Conservation (phyloP, 176 grass and related monocot genomes). For the Paspalum notatum region DNA sequence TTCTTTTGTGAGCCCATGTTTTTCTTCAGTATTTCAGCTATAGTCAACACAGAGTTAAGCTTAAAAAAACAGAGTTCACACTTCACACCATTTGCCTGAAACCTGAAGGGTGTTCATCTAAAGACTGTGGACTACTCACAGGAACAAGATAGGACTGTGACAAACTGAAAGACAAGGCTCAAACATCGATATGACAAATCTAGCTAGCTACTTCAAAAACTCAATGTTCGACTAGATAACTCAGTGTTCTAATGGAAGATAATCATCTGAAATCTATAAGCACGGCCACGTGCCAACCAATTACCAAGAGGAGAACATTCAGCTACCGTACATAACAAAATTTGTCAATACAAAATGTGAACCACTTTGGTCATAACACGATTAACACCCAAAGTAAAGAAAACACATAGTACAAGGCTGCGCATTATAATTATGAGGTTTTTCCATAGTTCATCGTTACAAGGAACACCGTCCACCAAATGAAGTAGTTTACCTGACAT, state of each 20-base stretch:
- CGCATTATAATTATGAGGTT: constrained; percentile 62
- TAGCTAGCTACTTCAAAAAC: not conserved
- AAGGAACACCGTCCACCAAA: constrained; percentile 64
- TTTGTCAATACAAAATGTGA: not conserved
- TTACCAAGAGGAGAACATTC: not conserved
- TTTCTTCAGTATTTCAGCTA: not conserved
- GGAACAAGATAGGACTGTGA: not conserved
- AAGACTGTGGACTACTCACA: not conserved
- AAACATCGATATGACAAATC: not conserved
- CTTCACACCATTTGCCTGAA: constrained; percentile 15
- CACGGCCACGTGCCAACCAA: not conserved
- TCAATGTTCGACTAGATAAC: not conserved
- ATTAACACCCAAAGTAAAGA: not conserved
- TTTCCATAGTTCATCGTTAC: constrained; percentile 65
- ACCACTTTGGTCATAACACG: not conserved
- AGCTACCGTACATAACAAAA: not conserved
- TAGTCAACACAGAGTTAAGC: not conserved
- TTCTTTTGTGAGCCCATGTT: not conserved
- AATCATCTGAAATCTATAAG: not conserved
- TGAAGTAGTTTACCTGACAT: constrained; percentile 61
- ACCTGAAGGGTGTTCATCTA: constrained; percentile 21
- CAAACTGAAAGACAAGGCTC: not conserved
- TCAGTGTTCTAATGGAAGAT: constrained; percentile 10
- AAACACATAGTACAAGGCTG: constrained; percentile 68
- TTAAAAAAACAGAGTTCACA: too few species aligned